Conservation (phyloP, 23 red algal species). For the Gracilaria gracilis region DNA sequence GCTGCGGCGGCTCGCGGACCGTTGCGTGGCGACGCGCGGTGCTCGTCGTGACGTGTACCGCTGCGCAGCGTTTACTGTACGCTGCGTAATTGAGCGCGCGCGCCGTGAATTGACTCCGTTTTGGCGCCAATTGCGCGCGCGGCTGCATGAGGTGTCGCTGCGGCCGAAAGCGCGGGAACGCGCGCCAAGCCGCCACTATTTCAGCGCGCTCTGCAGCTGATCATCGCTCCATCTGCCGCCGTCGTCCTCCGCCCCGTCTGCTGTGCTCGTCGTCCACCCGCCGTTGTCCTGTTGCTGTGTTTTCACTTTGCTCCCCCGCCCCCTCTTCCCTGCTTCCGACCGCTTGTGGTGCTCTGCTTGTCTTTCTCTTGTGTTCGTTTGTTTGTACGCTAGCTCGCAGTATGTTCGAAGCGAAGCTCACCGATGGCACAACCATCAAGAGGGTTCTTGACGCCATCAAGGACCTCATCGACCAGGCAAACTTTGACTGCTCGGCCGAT, state of each 20-base stretch:
- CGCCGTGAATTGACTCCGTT: background rate
- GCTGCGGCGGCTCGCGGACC: background rate
- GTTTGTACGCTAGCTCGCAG: background rate
- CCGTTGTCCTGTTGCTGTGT: no score
- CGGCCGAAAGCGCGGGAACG: background rate
- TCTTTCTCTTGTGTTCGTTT: background rate
- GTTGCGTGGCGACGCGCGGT: background rate
- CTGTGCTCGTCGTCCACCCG: background rate
- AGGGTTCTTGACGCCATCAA: constrained; percentile 92
- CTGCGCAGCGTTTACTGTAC: background rate
- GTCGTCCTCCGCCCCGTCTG: background rate
- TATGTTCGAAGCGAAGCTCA: constrained; percentile 94
- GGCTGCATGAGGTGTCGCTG: background rate
- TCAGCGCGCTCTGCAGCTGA: background rate
- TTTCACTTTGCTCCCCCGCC: background rate
- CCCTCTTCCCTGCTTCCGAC: background rate
- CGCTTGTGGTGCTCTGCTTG: background rate
- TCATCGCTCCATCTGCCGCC: background rate
- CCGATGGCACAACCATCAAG: constrained; percentile 81
- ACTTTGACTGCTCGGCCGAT: constrained; percentile 93
- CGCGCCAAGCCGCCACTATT: background rate
- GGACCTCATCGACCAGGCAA: constrained; percentile 92
- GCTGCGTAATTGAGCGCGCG: background rate
- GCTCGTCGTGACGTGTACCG: background rate
- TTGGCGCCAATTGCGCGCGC: constrained; percentile 14